Evolutionary conservation across 2,329 filamentous ascomycete species (phyloP), one percentile per base, ranked within the genome.

Genomic region (Sphaerostilbella broomeana): DNA sequence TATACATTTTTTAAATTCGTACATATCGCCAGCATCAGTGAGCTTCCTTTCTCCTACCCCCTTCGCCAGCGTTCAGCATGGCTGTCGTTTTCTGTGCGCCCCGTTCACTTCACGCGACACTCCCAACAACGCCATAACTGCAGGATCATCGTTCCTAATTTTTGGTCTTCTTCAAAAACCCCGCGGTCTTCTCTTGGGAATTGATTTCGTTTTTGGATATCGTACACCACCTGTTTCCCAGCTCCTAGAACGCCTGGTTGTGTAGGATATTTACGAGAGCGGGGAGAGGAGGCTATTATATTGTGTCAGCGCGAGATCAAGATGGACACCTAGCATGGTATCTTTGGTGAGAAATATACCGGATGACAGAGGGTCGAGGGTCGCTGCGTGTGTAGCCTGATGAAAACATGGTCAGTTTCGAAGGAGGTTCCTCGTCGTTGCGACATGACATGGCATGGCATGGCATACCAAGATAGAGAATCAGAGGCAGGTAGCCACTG

Each of bases 401-500:
- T n/a, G n/a, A n/a, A n/a, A n/a, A n/a, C n/a, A n/a, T n/a, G n/a
- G n/a, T n/a, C n/a, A n/a, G n/a, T n/a, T n/a, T n/a, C n/a, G n/a
- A n/a, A n/a, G n/a, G n/a, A n/a, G n/a, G n/a, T n/a, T n/a, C n/a
- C n/a, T n/a, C n/a, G n/a, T n/a, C n/a, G n/a, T n/a, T n/a, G 28
- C 41, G 36, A 37, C 39, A 15, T 22, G 41, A 30, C 15, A 7
- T 34, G 22, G 41, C 19, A 33, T 38, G 25, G 67, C 40, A 38
- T 20, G 36, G 41, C 62, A 57, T 81, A 92, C 86, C 92, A 56
- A 98, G 83, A 67, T 97, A 98, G 64, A 98, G 77, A 62, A 98
- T 94, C 65, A 98, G 68, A 55, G 92, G 92, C 43, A 98, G 79
- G 67, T 97, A 98, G 63, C 92, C 92, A 73, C 87, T 94, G 55